Evolutionary conservation across 345 rosid genomes (phyloP).

Genomic region (Moricandia arvensis): DNA sequence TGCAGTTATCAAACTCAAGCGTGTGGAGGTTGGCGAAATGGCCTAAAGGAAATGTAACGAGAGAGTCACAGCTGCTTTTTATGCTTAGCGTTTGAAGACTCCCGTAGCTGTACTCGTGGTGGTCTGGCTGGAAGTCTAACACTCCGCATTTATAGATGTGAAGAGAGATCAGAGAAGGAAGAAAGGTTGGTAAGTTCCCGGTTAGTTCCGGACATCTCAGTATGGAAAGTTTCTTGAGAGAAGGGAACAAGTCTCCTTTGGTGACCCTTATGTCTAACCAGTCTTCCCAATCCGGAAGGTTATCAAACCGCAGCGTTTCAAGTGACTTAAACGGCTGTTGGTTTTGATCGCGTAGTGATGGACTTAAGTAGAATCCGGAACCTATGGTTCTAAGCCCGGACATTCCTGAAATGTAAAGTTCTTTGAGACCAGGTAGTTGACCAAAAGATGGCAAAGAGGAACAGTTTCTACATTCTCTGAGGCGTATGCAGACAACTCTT

Average conservation of each 20-base stretch:
- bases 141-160: constrained; percentile 25
- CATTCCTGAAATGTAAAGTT: constrained; percentile 39
- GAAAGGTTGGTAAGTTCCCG: constrained; percentile 26
- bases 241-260: constrained; percentile 35
- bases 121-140: constrained; percentile 31
- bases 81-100: constrained; percentile 34
- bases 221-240: constrained; percentile 38
- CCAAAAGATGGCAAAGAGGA: constrained; percentile 44
- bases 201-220: constrained; percentile 33
- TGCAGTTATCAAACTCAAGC: constrained; percentile 35
- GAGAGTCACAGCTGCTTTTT: constrained; percentile 36
- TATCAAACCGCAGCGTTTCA: constrained; percentile 29
- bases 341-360: constrained; percentile 6
- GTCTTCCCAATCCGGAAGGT: constrained; percentile 33
- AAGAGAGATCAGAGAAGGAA: constrained; percentile 38
- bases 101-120: constrained; percentile 14
- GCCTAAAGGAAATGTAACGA: constrained; percentile 29
- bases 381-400: constrained; percentile 32
- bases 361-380: constrained; percentile 28
- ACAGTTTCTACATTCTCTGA: constrained; percentile 40
- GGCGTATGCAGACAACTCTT: constrained; percentile 20
- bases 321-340: constrained; percentile 40
- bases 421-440: constrained; percentile 41
- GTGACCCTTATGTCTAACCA: constrained; percentile 32
- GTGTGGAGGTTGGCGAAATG: constrained; percentile 25